These are phyloP conservation scores for Chlorella sp. DNA, from an alignment of 139 green algal species.

Conservation along the genomic window DNA sequence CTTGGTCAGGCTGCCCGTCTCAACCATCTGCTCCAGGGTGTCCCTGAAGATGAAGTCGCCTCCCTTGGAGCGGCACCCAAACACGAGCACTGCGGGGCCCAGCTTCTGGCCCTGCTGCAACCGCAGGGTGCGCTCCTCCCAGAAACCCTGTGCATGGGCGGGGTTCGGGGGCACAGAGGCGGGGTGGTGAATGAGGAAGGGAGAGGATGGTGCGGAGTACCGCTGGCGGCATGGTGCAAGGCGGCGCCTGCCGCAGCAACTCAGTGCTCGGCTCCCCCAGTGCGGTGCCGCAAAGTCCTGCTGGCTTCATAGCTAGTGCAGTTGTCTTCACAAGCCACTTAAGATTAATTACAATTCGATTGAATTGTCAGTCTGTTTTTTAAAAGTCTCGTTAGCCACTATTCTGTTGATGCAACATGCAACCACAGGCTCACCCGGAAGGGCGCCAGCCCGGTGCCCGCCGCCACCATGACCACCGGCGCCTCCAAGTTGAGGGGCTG, in stretches of 20 bases:
- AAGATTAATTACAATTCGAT: no score
- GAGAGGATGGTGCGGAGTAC: no score
- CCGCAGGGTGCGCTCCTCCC: background rate
- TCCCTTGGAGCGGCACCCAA: background rate
- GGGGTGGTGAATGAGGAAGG: background rate
- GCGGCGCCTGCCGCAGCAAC: no score
- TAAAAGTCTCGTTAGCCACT: no score
- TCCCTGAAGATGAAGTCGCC: background rate
- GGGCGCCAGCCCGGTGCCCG: background rate
- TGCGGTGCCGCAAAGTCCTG: no score
- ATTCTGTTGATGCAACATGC: no score
- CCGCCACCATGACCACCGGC: background rate
- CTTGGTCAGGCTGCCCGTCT: background rate
- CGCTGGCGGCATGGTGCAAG: background rate
- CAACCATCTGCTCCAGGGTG: background rate
- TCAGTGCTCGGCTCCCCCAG: no score
- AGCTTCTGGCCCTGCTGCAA: background rate
- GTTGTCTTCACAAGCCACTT: no score
- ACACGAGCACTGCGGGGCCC: background rate
- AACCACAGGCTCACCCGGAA: background rate
- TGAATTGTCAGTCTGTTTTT: no score
- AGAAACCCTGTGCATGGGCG: background rate
- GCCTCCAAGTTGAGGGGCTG: background rate
- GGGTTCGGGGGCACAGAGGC: no score
- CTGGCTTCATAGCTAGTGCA: no score